Conservation (phyloP, 345 rosid species). For the Corchorus olitorius region DNA sequence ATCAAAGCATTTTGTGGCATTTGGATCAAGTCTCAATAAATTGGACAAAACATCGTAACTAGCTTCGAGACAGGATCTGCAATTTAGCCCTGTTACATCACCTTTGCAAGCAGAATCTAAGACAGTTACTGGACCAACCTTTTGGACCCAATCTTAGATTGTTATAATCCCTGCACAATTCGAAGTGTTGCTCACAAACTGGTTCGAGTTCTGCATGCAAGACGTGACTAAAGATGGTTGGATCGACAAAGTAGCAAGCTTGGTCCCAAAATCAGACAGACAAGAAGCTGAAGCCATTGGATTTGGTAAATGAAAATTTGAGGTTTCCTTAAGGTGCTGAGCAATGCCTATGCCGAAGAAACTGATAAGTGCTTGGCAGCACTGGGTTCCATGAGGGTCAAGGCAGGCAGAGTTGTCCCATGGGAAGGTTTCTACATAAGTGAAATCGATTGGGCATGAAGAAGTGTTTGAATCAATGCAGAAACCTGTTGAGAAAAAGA, state of each 20-base stretch:
- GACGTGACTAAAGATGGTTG: slow-evolving; percentile 37
- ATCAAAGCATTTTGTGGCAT: slow-evolving; percentile 44
- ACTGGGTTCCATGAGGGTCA: slow-evolving; percentile 23
- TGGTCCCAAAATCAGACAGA: slow-evolving; percentile 38
- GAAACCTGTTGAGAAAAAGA: slow-evolving; percentile 17
- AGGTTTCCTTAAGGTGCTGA: slow-evolving; percentile 44
- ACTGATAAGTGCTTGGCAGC: slow-evolving; percentile 56
- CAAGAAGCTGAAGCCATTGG: slow-evolving; percentile 37
- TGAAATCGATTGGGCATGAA: slow-evolving; percentile 57
- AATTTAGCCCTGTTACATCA: slow-evolving; percentile 37
- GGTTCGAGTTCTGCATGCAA: slow-evolving; percentile 41
- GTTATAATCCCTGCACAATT: slow-evolving; percentile 47
- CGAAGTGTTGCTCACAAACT: slow-evolving; percentile 40
- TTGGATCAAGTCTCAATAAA: slow-evolving; percentile 32
- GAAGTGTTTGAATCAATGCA: slow-evolving; percentile 25
- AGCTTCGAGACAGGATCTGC: slow-evolving; percentile 56
- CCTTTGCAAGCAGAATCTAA: slow-evolving; percentile 48
- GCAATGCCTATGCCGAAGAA: slow-evolving; percentile 59
- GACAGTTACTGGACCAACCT: slow-evolving; percentile 33
- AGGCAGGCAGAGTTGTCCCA: slow-evolving; percentile 55
- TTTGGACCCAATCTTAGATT: slow-evolving; percentile 45
- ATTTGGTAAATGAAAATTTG: slow-evolving; percentile 49
- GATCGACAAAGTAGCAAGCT: slow-evolving; percentile 36
- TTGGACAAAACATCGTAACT: slow-evolving; percentile 42
- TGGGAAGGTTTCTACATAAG: slow-evolving; percentile 52